Conservation (phyloP, 2,329 filamentous ascomycete genomes). For the Calonectria hawksworthii region DNA sequence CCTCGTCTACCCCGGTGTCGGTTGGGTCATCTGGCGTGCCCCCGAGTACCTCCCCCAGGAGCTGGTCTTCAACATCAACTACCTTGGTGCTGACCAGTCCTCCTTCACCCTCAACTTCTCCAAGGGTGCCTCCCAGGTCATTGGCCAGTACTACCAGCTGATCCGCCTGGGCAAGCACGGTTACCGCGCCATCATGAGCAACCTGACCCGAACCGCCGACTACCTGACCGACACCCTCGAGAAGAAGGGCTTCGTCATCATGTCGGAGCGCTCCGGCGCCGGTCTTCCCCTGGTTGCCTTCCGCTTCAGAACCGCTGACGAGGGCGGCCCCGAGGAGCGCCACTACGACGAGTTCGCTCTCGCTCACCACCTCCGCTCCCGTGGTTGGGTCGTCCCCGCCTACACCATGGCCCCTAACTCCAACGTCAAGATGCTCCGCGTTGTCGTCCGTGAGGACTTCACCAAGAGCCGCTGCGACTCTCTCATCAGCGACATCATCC, state of each 20-base stretch:
- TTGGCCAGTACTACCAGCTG: slow-evolving; percentile 97
- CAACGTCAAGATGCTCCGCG: slow-evolving; percentile 88
- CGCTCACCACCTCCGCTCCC: slow-evolving; percentile 87
- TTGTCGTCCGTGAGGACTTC: slow-evolving; percentile 95
- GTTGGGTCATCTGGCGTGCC: slow-evolving; percentile 92
- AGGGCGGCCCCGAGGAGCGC: slow-evolving; percentile 63
- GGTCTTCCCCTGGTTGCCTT: slow-evolving; percentile 94
- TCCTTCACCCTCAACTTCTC: slow-evolving; percentile 99
- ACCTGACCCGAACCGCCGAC: slow-evolving; percentile 90
- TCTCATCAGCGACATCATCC: slow-evolving; percentile 83
- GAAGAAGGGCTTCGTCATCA: slow-evolving; percentile 85
- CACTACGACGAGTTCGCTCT: slow-evolving; percentile 82
- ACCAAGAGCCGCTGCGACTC: slow-evolving; percentile 84
- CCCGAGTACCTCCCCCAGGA: slow-evolving; percentile 89
- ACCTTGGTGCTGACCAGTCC: slow-evolving; percentile 93
- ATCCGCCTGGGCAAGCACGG: slow-evolving; percentile 94
- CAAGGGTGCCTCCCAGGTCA: slow-evolving; percentile 93
- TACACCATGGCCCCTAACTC: slow-evolving; percentile 98
- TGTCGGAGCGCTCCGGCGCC: slow-evolving; percentile 82
- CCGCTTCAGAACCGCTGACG: slow-evolving; percentile 74
- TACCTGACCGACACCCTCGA: slow-evolving; percentile 84
- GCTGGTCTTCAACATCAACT: slow-evolving; percentile 99
- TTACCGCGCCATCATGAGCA: slow-evolving; percentile 93
- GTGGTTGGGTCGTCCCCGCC: slow-evolving; percentile 94
- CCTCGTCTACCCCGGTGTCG: slow-evolving; percentile 88